Percentiles rank a stretch among this genome's conserved stretches.
Conservation (phyloP, 345 rosid species). For the Acer saccharum region DNA sequence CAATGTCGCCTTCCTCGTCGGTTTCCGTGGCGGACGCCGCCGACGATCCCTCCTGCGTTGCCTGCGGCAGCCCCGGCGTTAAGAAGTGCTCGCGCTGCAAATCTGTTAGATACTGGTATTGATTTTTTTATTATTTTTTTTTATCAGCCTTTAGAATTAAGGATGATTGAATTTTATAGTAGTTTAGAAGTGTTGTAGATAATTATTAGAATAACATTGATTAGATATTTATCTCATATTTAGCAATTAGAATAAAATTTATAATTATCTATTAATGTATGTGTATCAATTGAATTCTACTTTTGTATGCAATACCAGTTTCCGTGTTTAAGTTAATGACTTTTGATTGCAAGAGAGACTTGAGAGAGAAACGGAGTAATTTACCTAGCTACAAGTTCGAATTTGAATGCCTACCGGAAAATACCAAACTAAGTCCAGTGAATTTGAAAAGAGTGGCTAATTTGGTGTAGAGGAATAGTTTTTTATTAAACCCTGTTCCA, state of each 20-base stretch:
- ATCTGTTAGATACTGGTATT: constrained; percentile 58
- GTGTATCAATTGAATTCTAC: background rate
- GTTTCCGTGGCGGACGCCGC: constrained; percentile 4
- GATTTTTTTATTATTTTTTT: background rate
- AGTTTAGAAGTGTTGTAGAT: background rate
- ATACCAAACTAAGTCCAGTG: background rate
- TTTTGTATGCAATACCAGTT: background rate
- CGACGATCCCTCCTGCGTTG: constrained; percentile 29
- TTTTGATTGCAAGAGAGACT: background rate
- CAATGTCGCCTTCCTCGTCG: background rate
- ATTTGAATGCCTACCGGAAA: background rate
- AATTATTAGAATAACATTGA: background rate
- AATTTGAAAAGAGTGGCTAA: background rate
- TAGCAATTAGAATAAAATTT: too few relatives aligned
- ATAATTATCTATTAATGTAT: background rate
- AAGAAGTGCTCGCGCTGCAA: constrained; percentile 63
- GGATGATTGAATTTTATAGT: background rate
- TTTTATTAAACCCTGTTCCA: background rate
- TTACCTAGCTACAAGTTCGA: background rate
- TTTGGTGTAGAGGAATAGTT: background rate
- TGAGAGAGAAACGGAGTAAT: background rate
- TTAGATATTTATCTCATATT: background rate
- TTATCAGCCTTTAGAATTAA: background rate
- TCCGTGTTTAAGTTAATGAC: background rate
- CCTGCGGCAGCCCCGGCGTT: constrained; percentile 33